phyloP scores from a whole-genome alignment of 768 basidiomycete species.

The Agaricus sinodeliciosus region DNA sequence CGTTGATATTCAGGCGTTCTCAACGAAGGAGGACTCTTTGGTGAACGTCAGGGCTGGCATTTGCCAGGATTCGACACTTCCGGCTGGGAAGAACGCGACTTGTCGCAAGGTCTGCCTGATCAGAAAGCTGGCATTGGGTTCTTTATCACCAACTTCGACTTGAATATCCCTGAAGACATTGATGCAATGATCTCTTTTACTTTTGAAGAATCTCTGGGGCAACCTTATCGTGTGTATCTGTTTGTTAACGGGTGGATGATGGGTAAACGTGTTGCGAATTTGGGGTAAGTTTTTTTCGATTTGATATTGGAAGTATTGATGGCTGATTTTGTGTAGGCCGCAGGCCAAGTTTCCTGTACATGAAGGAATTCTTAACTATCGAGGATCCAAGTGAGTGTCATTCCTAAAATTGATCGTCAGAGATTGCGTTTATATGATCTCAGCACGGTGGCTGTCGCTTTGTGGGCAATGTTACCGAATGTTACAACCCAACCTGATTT shows the following conservation, averaged over 20 bases:
- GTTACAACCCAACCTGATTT: slow-evolving; percentile 44
- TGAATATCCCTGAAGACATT: slow-evolving; percentile 50
- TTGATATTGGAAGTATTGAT: neutral
- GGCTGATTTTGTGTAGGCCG: slow-evolving; percentile 36
- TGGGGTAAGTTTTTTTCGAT: slow-evolving; percentile 39
- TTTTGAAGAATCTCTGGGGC: slow-evolving; percentile 51
- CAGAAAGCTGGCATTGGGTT: slow-evolving; percentile 69
- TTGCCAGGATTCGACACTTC: slow-evolving; percentile 64
- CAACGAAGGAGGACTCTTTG: slow-evolving; percentile 68
- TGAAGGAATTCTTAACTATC: slow-evolving; percentile 71
- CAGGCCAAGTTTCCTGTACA: slow-evolving; percentile 81
- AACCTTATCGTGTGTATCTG: slow-evolving; percentile 65
- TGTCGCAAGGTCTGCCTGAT: slow-evolving; percentile 52
- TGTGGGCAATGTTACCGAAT: slow-evolving; percentile 59
- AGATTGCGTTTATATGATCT: neutral
- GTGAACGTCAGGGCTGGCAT: slow-evolving; percentile 72
- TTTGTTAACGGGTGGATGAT: slow-evolving; percentile 91
- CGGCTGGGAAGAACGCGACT: slow-evolving; percentile 49
- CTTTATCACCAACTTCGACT: slow-evolving; percentile 68
- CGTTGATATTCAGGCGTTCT: slow-evolving; percentile 35
- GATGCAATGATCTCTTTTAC: slow-evolving; percentile 70
- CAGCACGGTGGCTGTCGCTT: slow-evolving; percentile 54
- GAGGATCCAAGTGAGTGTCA: slow-evolving; percentile 56
- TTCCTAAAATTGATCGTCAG: neutral
- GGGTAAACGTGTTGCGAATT: slow-evolving; percentile 70